Evolutionary conservation across 345 rosid species (phyloP), one percentile per base, ranked within the genome.

Genomic region (Mangifera indica): DNA sequence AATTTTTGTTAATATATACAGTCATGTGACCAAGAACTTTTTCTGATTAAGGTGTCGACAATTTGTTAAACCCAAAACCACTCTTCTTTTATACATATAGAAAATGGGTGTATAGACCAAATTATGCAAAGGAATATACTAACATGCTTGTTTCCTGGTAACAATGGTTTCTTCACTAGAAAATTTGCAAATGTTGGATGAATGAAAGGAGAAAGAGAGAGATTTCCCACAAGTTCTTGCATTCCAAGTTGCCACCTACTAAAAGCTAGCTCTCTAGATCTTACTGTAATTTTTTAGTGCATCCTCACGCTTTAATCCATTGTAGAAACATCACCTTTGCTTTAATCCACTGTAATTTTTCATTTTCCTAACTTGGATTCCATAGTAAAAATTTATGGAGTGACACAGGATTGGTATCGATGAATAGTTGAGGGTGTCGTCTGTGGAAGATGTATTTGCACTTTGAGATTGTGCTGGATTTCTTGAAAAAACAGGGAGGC

Each of bases 381-480:
- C n/a, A n/a, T n/a, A n/a, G n/a, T n/a, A n/a, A n/a, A n/a, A n/a
- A n/a, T n/a, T n/a, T n/a, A n/a, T n/a, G n/a, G n/a, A n/a, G n/a
- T n/a, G n/a, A n/a, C n/a, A n/a, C n/a, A 83, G 90, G 81, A 88
- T 90, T 53, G 96, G 96, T 3, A 72, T 90, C 40, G 89, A 90
- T 79, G 76, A 84, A 72, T 86, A 86, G 84, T 49, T 90, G 69
- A 76, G 89, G 32, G 85, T 87, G 1, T 87, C 93, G 20, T 81
- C 85, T 0, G 85, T 81, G 37, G 87, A 86, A 63, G 93, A 90
- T 80, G 89, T 86, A 67, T 88, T 83, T 72, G 93, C 91, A 3
- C 60, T 88, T 1, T 93, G 91, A 29, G 96, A 90, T 40, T 90
- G 88, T 74, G 93, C 89, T 10, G 96, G 93, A 64, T 90, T 85